A percentile compares a stretch with the other conserved stretches of the same genome.
Conservation (phyloP, 148 eudicot species). For the Rhododendron simsii region DNA sequence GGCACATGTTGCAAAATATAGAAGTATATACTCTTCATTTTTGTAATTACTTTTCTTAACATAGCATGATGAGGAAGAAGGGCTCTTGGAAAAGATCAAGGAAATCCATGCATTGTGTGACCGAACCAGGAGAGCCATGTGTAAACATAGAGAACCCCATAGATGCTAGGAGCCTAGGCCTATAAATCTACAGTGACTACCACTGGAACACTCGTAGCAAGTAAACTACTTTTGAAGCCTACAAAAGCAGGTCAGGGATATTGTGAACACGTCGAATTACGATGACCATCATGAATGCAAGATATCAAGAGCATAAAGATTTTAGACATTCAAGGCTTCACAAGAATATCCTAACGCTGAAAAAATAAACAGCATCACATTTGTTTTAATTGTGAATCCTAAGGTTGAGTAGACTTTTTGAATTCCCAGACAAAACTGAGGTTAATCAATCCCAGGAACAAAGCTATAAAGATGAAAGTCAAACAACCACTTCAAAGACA, state of each 20-base stretch:
- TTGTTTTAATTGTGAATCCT: background rate
- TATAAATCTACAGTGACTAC: no score
- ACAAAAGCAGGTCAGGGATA: background rate
- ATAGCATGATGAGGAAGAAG: no score
- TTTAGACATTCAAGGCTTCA: background rate
- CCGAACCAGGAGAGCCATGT: no score
- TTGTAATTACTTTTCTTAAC: no score
- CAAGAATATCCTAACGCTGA: background rate
- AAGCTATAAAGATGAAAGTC: background rate
- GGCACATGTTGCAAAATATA: no score
- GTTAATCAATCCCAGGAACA: background rate
- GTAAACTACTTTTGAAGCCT: background rate
- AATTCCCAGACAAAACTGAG: background rate
- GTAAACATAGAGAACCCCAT: no score
- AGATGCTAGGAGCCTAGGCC: no score
- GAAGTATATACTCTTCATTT: no score
- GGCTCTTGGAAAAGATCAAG: no score
- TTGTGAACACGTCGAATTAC: background rate
- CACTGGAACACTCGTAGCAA: background rate
- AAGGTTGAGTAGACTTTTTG: background rate
- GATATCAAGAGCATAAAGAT: background rate
- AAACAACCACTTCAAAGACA: background rate
- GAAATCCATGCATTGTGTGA: no score
- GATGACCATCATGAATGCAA: background rate
- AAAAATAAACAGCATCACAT: background rate